These are phyloP conservation scores for Globisporangium ultimum DNA, from an alignment of 352 stramenopile genomes.

Conservation along the genomic window DNA sequence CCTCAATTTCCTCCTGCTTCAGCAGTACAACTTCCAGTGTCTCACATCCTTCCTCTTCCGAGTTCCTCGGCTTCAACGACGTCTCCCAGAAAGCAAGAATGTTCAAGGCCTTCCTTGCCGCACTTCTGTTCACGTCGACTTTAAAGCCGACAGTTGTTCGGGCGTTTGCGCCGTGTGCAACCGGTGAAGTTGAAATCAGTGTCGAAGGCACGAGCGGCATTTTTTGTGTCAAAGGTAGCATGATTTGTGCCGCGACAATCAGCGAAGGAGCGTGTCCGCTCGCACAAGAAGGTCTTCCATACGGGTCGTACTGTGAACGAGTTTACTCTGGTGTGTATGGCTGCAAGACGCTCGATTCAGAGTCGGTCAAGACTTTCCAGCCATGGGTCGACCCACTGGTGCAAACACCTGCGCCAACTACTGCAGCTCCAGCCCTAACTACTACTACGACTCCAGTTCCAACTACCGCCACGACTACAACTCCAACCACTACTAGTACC, in stretches of 20 bases:
- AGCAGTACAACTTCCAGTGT: neutral
- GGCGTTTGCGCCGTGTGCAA: neutral
- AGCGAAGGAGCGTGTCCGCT: slow-evolving; percentile 4
- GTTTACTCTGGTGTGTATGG: slow-evolving; percentile 10
- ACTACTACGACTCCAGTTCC: neutral
- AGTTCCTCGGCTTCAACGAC: slow-evolving; percentile 30
- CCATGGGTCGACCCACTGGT: neutral
- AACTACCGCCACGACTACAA: neutral
- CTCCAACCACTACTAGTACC: neutral
- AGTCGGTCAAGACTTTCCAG: slow-evolving; percentile 6
- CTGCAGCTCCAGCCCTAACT: neutral
- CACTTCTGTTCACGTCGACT: slow-evolving; percentile 1
- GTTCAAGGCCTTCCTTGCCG: slow-evolving; percentile 5
- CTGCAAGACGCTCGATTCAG: slow-evolving; percentile 5
- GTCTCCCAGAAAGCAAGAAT: neutral
- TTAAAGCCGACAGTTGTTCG: neutral
- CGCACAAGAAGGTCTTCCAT: slow-evolving; percentile 2
- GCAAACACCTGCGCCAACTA: no score
- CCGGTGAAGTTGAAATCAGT: neutral
- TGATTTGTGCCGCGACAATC: slow-evolving; percentile 5
- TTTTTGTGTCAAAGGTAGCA: slow-evolving; percentile 7
- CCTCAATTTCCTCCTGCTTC: neutral
- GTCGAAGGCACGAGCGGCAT: slow-evolving; percentile 7
- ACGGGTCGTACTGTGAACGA: slow-evolving; percentile 11
- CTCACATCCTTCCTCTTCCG: neutral